A percentile compares a stretch with the other conserved stretches of the same genome.
Conservation (phyloP, 2,329 filamentous ascomycete genomes). For the Sclerotinia borealis region DNA sequence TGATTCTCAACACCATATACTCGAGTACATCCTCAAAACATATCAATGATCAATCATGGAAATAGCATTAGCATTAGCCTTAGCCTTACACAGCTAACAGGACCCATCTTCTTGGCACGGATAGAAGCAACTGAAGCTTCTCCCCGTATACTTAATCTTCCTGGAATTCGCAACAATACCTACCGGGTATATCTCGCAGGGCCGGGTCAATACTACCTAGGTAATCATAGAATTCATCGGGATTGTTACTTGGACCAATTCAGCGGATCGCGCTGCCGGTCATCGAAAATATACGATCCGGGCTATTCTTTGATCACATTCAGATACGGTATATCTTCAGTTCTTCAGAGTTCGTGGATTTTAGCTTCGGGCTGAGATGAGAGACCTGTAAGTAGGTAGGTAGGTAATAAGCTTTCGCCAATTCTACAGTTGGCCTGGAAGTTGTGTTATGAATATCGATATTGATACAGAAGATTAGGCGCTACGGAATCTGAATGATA, state of each 20-base stretch:
- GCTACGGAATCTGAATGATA: no score
- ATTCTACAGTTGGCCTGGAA: constrained; percentile 33
- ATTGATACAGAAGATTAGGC: constrained; percentile 23
- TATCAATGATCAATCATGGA: no score
- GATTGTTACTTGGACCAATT: constrained; percentile 19
- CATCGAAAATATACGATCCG: constrained; percentile 20
- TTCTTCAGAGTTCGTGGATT: constrained; percentile 33
- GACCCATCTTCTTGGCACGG: no score
- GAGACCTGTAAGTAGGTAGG: no score
- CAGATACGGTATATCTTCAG: constrained; percentile 31
- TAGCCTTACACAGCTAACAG: no score
- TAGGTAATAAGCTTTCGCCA: constrained; percentile 30
- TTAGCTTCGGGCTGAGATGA: constrained; percentile 29
- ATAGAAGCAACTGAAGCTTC: no score
- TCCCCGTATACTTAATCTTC: constrained; percentile 16
- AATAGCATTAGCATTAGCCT: no score
- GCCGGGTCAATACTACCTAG: no score
- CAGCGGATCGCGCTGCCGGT: constrained; percentile 21
- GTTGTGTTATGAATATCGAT: constrained; percentile 39
- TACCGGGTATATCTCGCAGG: constrained; percentile 14
- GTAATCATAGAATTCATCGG: constrained; percentile 20
- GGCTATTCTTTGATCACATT: constrained; percentile 35
- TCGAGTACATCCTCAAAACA: no score
- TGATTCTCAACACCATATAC: no score
- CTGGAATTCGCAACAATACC: background rate